Conservation (phyloP, 2,329 filamentous ascomycete species). For the Cladophialophora psammophila region DNA sequence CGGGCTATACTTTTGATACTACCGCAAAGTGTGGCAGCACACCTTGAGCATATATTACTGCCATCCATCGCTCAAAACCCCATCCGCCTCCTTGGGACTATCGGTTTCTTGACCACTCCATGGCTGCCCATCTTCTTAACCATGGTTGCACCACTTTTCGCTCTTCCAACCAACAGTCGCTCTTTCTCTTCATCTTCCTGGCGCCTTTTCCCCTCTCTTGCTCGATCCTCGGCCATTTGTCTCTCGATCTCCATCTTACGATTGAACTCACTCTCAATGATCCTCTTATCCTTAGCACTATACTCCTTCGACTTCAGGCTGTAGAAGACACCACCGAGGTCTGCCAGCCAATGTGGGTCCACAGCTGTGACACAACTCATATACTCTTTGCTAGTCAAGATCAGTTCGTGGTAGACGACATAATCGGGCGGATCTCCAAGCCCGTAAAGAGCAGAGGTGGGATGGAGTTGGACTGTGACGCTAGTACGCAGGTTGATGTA, state of each 20-base stretch:
- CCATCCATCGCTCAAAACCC: constrained; percentile 30
- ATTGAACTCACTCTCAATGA: constrained; percentile 92
- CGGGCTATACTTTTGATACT: background rate
- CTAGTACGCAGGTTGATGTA: constrained; percentile 96
- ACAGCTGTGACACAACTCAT: constrained; percentile 97
- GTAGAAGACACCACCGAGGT: constrained; percentile 96
- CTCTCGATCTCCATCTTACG: constrained; percentile 90
- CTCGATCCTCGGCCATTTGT: constrained; percentile 87
- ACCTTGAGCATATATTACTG: too few relatives aligned
- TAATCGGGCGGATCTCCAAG: constrained; percentile 94
- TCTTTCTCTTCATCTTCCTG: constrained; percentile 51
- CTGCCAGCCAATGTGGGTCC: constrained; percentile 95
- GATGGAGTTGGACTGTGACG: constrained; percentile 92
- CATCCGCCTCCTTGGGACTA: constrained; percentile 38
- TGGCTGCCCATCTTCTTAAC: constrained; percentile 41
- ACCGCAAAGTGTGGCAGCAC: background rate
- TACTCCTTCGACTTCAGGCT: constrained; percentile 98
- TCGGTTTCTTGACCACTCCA: constrained; percentile 41
- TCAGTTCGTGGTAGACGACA: constrained; percentile 96
- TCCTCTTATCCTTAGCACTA: constrained; percentile 80
- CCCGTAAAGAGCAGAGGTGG: constrained; percentile 91
- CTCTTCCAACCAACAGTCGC: constrained; percentile 32
- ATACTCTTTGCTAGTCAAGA: constrained; percentile 91
- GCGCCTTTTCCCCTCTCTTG: constrained; percentile 74
- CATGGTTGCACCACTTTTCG: constrained; percentile 32